These are phyloP conservation scores for Cytospora paraplurivora DNA, from an alignment of 2,329 filamentous ascomycete genomes.

Conservation along the genomic window DNA sequence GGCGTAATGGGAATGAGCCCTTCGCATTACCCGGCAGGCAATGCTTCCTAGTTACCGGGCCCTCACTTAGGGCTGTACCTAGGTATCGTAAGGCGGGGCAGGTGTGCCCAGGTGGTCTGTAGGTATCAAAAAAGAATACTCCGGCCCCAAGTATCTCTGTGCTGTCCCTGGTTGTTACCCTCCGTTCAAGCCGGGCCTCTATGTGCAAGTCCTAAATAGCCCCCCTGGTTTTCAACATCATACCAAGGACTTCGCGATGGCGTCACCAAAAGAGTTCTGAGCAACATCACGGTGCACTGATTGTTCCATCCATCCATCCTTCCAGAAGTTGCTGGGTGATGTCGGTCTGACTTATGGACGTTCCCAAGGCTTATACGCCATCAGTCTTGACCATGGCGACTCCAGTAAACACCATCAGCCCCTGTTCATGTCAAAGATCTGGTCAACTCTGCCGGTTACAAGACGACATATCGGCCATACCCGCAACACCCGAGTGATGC, in stretches of 20 bases:
- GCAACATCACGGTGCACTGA: not conserved
- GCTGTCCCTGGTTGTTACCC: not conserved
- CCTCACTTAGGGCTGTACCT: not conserved
- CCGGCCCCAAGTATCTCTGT: constrained; percentile 5
- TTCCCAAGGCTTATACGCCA: not conserved
- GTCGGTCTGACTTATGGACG: not conserved
- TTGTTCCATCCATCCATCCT: not conserved
- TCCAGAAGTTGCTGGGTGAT: not conserved
- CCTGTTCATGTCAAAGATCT: not conserved
- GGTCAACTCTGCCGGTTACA: not conserved
- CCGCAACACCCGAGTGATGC: not conserved
- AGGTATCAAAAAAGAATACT: not conserved
- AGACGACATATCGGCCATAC: not conserved
- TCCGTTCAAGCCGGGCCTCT: not conserved
- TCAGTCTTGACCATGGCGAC: not conserved
- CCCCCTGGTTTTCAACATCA: not conserved
- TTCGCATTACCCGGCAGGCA: not conserved
- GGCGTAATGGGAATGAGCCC: no score
- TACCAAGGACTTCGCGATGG: not conserved
- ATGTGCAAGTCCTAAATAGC: not conserved
- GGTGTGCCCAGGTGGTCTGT: no score
- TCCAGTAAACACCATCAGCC: not conserved
- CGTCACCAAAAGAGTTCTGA: not conserved
- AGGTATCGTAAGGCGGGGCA: not conserved
- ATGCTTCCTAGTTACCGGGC: no score